Percentiles rank a stretch among this genome's conserved stretches.
Conservation (phyloP, 2,329 filamentous ascomycete species). For the Alternaria gaisen region DNA sequence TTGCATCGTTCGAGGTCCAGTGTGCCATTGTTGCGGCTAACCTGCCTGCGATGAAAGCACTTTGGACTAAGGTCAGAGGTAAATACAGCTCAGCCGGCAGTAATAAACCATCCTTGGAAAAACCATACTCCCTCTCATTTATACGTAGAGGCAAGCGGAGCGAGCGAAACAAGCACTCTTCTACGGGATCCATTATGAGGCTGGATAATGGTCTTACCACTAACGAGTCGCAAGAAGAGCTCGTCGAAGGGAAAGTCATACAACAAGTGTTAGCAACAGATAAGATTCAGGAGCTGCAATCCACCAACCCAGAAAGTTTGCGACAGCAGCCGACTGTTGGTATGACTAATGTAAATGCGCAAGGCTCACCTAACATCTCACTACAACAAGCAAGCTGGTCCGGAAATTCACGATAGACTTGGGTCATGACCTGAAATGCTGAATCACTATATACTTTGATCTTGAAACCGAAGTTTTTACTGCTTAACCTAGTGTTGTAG, state of each 20-base stretch:
- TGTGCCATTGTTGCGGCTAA: conserved; percentile 12
- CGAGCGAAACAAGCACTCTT: background rate
- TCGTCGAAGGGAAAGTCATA: background rate
- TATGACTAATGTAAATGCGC: background rate
- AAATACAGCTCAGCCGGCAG: background rate
- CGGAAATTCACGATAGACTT: background rate
- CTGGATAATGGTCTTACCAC: background rate
- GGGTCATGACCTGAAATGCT: too few species aligned
- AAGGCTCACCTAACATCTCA: background rate
- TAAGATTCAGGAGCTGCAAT: background rate
- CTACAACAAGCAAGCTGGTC: background rate
- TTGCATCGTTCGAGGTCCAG: conserved; percentile 9
- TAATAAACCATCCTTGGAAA: background rate
- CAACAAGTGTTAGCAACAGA: background rate
- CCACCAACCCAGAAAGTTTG: too few species aligned
- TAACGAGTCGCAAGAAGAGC: conserved; percentile 6
- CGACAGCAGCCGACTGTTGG: background rate
- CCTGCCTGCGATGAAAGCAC: conserved; percentile 7
- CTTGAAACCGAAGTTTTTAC: background rate
- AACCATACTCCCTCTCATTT: background rate
- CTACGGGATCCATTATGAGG: background rate
- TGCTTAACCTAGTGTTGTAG: background rate
- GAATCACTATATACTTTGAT: background rate
- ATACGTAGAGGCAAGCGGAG: background rate
- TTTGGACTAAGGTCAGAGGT: conserved; percentile 2